phyloP scores from a whole-genome alignment of 208 protist genomes.

The Trypanosoma avium region DNA sequence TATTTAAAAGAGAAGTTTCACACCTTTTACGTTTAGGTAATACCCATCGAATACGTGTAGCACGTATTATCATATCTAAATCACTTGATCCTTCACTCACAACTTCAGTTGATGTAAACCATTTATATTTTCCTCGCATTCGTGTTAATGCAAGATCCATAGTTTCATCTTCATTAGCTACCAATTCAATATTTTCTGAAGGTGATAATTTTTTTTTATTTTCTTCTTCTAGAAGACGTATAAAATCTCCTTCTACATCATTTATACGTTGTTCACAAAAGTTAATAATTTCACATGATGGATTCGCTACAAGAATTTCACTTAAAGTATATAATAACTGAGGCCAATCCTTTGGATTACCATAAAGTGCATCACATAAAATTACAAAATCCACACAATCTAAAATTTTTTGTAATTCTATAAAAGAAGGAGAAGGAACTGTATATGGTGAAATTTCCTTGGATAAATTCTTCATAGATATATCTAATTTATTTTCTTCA shows the following conservation, averaged over 20 bases:
- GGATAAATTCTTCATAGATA: too few species aligned
- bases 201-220: conserved; percentile 29
- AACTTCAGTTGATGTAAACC: conserved; percentile 43
- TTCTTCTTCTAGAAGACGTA: conserved; percentile 56
- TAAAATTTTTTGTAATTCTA: conserved; percentile 30
- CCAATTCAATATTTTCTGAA: neutral
- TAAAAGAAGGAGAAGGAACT: conserved; percentile 38
- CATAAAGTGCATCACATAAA: conserved; percentile 89
- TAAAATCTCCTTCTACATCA: conserved; percentile 76
- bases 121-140: conserved; percentile 41
- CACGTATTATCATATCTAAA: conserved; percentile 64
- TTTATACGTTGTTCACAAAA: conserved; percentile 90
- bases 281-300: conserved; percentile 70
- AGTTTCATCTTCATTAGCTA: conserved; percentile 5
- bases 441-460: neutral
- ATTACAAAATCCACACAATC: conserved; percentile 55
- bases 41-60: conserved; percentile 67
- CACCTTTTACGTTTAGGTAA: neutral
- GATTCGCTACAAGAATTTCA: conserved; percentile 61
- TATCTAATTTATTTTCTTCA: neutral
- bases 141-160: conserved; percentile 31
- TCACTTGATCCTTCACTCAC: conserved; percentile 58
- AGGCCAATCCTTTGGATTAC: conserved; percentile 85
- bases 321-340: conserved; percentile 81
- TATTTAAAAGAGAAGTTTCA: neutral